Conservation (phyloP, 1,139 yeast species). For the Sugiyamaella paludigena region DNA sequence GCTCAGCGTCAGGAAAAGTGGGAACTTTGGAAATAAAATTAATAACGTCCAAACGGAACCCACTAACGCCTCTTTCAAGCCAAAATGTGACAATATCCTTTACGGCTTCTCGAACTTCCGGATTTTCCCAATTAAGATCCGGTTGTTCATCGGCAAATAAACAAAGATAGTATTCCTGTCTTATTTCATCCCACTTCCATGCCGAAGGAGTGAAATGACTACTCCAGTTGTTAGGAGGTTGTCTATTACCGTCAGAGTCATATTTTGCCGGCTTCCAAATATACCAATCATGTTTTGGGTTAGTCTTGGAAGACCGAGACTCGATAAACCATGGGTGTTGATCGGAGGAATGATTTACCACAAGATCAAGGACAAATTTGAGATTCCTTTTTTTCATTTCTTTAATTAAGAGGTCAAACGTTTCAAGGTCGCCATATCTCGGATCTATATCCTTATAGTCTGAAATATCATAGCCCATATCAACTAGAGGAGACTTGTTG, state of each 20-base stretch:
- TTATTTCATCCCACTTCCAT: constrained; percentile 54
- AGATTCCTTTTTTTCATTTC: constrained; percentile 51
- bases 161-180: constrained; percentile 54
- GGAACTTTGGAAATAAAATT: constrained; percentile 53
- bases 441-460: constrained; percentile 53
- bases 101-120: constrained; percentile 50
- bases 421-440: constrained; percentile 53
- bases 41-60: constrained; percentile 58
- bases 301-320: constrained; percentile 49
- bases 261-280: constrained; percentile 53
- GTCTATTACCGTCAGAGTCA: constrained; percentile 49
- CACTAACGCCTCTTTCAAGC: constrained; percentile 58
- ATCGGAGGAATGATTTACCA: constrained; percentile 56
- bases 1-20: constrained; percentile 48
- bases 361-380: constrained; percentile 55
- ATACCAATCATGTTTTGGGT: constrained; percentile 62
- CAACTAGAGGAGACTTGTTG: constrained; percentile 59
- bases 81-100: constrained; percentile 52
- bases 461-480: constrained; percentile 62
- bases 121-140: constrained; percentile 61
- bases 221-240: constrained; percentile 59
- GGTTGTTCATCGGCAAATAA: constrained; percentile 55
- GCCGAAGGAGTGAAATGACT: constrained; percentile 48
- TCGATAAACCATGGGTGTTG: constrained; percentile 60
- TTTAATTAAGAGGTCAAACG: constrained; percentile 49